Evolutionary conservation across 1,284 basidiomycete species (phyloP), one percentile per base, ranked within the genome.

Genomic region (Quambalaria eucalypti): DNA sequence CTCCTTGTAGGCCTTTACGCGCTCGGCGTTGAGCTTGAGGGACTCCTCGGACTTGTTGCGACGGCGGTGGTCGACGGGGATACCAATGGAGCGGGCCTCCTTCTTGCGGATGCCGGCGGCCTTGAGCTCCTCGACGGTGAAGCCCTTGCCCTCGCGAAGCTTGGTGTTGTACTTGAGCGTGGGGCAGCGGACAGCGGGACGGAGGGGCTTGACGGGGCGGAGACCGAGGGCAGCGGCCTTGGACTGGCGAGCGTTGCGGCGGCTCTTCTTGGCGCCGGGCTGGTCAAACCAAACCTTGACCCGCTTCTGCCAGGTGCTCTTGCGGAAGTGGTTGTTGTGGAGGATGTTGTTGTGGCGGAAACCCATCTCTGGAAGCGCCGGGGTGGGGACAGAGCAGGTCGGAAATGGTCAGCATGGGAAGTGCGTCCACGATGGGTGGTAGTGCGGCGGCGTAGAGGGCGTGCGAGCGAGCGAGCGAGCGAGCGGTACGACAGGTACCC

Each of bases 211-310:
- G 67, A 91, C 83, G 60, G 93, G 93, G 73, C 90, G 88, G 66
- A 92, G 89, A 73, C 95, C 93, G 61, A 95, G 87, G 63, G 84
- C 80, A 55, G 91, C 84, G 60, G 91, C 90, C 82, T 96, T 97
- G 75, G 83, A 82, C 80, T 89, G 86, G 79, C 95, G 89, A 51
- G 92, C 90, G 62, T 83, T 86, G 78, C 95, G 88, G 78, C 95
- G 85, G 78, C 90, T 87, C 80, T 93, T 88, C 82, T 98, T 98
- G 79, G 88, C 88, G 59, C 92, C 95, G 64, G 93, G 90, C 81
- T 98, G 95, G 83, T 98, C 89, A 79, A 98, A 98, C 93, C 92
- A 92, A 77, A 88, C 93, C 79, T 87, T 87, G 76, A 95, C 90
- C 71, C 86, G 85, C 77, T 85, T 83, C 79, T 93, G 88, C 73